A percentile compares a stretch with the other conserved stretches of the same genome.
phyloP scores from a whole-genome alignment of 2,329 filamentous ascomycete species.

The Xylariaceae sp. region DNA sequence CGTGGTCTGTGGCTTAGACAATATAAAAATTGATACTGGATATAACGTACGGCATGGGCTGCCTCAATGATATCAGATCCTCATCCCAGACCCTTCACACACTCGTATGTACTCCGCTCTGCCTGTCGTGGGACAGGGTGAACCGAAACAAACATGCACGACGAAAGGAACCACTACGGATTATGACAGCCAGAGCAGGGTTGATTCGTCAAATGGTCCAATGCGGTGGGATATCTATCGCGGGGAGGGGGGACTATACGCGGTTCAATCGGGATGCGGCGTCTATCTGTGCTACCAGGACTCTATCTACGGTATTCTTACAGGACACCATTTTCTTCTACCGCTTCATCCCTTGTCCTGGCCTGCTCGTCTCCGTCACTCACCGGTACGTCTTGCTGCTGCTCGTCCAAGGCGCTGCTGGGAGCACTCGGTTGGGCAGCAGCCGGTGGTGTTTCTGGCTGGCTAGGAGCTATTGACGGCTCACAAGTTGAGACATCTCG shows the following conservation, averaged over 20 bases:
- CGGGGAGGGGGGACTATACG: background rate
- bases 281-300: conserved; percentile 7
- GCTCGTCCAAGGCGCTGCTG: background rate
- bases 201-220: no score
- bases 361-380: conserved; percentile 15
- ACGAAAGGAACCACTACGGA: background rate
- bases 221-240: no score
- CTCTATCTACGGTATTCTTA: conserved; percentile 12
- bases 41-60: background rate
- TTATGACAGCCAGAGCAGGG: background rate
- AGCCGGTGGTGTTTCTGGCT: background rate
- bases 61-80: no score
- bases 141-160: background rate
- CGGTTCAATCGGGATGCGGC: background rate
- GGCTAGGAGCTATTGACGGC: background rate
- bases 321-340: conserved; percentile 19
- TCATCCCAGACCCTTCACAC: no score
- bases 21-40: background rate
- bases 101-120: no score
- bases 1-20: background rate
- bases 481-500: conserved; percentile 28
- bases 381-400: background rate
- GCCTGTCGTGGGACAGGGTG: background rate
- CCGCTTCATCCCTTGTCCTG: conserved; percentile 20
- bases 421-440: background rate